These are phyloP conservation scores for Zygnema circumcarinatum DNA, from an alignment of 139 green algal species.

Conservation along the genomic window DNA sequence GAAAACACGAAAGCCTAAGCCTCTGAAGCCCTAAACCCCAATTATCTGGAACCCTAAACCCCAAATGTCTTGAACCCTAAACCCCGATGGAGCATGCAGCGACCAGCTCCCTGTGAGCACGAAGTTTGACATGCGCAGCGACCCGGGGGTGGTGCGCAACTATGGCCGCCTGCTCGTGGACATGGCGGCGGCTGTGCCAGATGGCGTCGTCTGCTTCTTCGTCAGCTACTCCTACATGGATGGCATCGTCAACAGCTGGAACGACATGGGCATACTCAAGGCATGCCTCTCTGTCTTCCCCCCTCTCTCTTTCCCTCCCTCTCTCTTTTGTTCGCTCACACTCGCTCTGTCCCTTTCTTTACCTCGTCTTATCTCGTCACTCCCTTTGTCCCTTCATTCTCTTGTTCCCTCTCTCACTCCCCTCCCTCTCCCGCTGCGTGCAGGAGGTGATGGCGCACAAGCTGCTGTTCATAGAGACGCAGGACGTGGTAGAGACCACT, in stretches of 20 bases:
- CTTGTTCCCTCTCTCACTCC: neutral
- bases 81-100: too few species aligned
- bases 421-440: neutral
- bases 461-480: conserved; percentile 97
- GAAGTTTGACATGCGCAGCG: conserved; percentile 85
- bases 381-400: too few species aligned
- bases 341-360: too few species aligned
- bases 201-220: conserved; percentile 97
- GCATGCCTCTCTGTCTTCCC: conserved; percentile 1
- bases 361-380: too few species aligned
- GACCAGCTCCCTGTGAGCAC: conserved; percentile 93
- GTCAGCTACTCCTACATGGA: conserved; percentile 99
- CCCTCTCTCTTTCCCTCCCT: neutral
- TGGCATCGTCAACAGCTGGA: conserved; percentile 87
- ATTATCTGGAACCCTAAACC: too few species aligned
- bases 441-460: conserved; percentile 94
- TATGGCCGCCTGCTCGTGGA: conserved; percentile 95
- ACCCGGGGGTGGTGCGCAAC: conserved; percentile 76
- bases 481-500: conserved; percentile 98
- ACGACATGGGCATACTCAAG: conserved; percentile 91
- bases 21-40: too few species aligned
- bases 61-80: too few species aligned
- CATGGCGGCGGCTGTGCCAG: conserved; percentile 84
- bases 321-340: too few species aligned
- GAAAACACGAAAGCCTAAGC: too few species aligned